A percentile compares a stretch with the other conserved stretches of the same genome.
Conservation (phyloP, 2,329 filamentous ascomycete genomes). For the Colletotrichum gigasporum region DNA sequence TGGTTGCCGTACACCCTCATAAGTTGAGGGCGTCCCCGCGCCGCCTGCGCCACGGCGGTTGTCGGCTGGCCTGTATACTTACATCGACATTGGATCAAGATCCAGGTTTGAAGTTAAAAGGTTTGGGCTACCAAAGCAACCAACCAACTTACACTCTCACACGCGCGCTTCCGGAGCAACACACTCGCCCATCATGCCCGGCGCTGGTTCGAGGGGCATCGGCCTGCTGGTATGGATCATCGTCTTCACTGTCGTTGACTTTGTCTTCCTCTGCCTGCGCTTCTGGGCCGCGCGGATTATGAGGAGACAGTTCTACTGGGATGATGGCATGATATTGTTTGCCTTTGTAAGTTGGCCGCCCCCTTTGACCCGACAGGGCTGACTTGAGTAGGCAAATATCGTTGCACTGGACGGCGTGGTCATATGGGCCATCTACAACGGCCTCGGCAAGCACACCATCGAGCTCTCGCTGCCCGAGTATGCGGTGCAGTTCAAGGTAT, state of each 20-base stretch:
- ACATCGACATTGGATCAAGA: not conserved
- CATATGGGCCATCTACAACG: slow-evolving; percentile 37
- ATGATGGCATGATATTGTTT: slow-evolving; percentile 35
- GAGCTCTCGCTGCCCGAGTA: slow-evolving; percentile 21
- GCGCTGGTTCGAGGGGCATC: slow-evolving; percentile 22
- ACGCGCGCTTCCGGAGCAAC: not conserved
- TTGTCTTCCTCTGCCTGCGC: slow-evolving; percentile 32
- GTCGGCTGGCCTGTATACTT: not conserved
- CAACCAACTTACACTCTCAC: not conserved
- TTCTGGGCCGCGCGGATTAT: slow-evolving; percentile 35
- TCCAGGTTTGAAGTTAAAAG: too few relatives aligned
- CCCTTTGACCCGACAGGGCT: not conserved
- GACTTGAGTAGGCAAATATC: slow-evolving; percentile 24
- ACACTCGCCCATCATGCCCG: slow-evolving; percentile 14
- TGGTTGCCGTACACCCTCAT: not conserved
- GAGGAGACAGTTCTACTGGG: slow-evolving; percentile 33
- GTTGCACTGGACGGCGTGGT: slow-evolving; percentile 29
- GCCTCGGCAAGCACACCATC: slow-evolving; percentile 34
- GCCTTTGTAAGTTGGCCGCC: slow-evolving; percentile 34
- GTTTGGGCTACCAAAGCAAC: not conserved
- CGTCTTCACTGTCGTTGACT: slow-evolving; percentile 32
- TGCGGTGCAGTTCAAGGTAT: slow-evolving; percentile 27
- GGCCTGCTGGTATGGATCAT: slow-evolving; percentile 26
- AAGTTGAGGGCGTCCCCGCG: slow-evolving; percentile 9
- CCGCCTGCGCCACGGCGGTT: not conserved